These are phyloP conservation scores for Tricholoma bakamatsutake DNA, from an alignment of 768 basidiomycete species.

Conservation along the genomic window DNA sequence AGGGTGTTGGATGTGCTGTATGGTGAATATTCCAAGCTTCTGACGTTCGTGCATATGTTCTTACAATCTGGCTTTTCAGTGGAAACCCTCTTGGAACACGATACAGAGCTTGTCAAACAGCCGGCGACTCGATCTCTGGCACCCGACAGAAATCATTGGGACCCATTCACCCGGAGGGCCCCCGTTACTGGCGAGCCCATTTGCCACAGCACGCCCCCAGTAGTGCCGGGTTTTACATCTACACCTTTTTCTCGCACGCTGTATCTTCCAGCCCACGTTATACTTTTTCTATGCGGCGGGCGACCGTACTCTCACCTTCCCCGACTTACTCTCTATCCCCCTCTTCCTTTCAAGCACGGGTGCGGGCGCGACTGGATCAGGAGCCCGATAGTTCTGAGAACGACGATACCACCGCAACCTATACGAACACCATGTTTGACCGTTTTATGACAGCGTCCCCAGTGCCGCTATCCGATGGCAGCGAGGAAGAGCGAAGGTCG, in stretches of 20 bases:
- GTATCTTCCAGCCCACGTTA: slow-evolving; percentile 33
- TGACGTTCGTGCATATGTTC: background rate
- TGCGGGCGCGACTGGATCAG: background rate
- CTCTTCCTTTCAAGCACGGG: slow-evolving; percentile 8
- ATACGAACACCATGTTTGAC: slow-evolving; percentile 14
- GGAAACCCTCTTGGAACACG: slow-evolving; percentile 63
- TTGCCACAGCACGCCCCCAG: slow-evolving; percentile 9
- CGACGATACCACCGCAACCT: background rate
- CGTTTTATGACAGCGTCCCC: slow-evolving; percentile 32
- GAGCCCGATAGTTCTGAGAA: background rate
- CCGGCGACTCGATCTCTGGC: slow-evolving; percentile 38
- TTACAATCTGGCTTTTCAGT: slow-evolving; percentile 23
- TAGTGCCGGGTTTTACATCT: slow-evolving; percentile 23
- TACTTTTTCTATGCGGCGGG: slow-evolving; percentile 21
- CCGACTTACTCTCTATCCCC: slow-evolving; percentile 13
- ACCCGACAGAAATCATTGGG: slow-evolving; percentile 11
- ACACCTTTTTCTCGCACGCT: slow-evolving; percentile 43
- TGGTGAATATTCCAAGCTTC: slow-evolving; percentile 33
- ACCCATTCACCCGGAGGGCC: slow-evolving; percentile 34
- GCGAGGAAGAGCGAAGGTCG: slow-evolving; percentile 18
- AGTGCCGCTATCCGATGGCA: slow-evolving; percentile 27
- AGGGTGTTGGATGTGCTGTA: slow-evolving; percentile 60
- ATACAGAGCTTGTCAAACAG: slow-evolving; percentile 54
- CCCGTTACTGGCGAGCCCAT: slow-evolving; percentile 35
- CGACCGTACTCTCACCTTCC: slow-evolving; percentile 25